Base-by-base conservation (phyloP, 495 filamentous ascomycete genomes). In the Tuber borchii region DNA sequence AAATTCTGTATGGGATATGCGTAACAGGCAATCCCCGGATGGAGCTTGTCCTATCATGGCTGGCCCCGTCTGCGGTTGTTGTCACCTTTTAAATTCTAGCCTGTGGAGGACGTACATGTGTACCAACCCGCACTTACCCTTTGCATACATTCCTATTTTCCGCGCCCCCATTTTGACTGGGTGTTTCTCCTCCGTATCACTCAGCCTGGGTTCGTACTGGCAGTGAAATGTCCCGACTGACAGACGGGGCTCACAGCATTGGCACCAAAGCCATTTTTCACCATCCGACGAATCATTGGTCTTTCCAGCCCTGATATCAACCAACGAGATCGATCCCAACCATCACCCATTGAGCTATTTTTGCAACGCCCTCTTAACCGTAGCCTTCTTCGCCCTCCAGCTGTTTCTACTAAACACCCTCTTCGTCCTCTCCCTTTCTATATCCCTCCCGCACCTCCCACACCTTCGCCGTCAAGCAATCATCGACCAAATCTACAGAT, bases 371-470 rank as follows among this genome's bases (percentile, higher is more conserved):
- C 72, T 46, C 73, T 73, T 79, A 73, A 73, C 78, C 65, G 76
- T 79, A 51, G 78, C 73, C 61, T 73, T 69, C 43, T 71, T 71
- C 19, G 78, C 65, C 73, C 71, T 79, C 78, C 72, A 79, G 78
- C 78, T 79, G 78, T 79, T 79, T 73, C 78, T 79, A 79, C 78
- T 79, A 76, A 79, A 78, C 76, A 71, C 70, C 76, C 78, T 79
- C 78, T 70, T 79, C 78, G 73, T 73, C 72, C 78, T 79, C 76
- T 73, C 78, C 31, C 76, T 79, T 37, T 79, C 73, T 71, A 79
- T 79, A 79, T 79, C 78, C 72, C 78, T 71, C 78, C 78, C 78
- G 61, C 77, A 73, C 78, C 78, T 79, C 78, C 77, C 78, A 79
- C 77, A 79, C 76, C 39, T 79, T 69, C 74, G 76, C 73, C 78